Conservation (phyloP, 345 rosid genomes). For the Heritiera littoralis region DNA sequence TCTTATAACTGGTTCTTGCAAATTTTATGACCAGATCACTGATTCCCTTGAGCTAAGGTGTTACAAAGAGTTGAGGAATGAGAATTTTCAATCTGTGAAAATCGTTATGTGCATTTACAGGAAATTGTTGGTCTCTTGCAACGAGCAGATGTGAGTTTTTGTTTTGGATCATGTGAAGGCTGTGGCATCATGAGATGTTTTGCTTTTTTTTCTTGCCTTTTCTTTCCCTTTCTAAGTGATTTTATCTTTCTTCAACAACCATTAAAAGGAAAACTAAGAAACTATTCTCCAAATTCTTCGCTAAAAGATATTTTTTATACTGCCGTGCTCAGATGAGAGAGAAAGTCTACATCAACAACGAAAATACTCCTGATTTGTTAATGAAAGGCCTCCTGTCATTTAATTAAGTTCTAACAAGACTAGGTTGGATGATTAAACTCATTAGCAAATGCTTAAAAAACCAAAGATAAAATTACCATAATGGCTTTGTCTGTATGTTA, state of each 20-base stretch:
- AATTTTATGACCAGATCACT: conserved; percentile 65
- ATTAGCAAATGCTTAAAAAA: not conserved
- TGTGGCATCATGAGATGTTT: not conserved
- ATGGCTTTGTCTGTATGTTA: not conserved
- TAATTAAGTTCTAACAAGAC: not conserved
- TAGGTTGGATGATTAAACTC: not conserved
- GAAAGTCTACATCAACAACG: not conserved
- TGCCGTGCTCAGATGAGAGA: not conserved
- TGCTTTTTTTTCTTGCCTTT: not conserved
- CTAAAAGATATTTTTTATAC: not conserved
- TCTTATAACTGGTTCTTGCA: conserved; percentile 12
- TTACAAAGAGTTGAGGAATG: conserved; percentile 94
- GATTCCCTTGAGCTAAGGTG: conserved; percentile 89
- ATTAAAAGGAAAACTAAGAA: not conserved
- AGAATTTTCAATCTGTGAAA: conserved; percentile 76
- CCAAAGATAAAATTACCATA: not conserved
- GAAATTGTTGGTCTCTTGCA: conserved; percentile 78
- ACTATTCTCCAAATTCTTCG: not conserved
- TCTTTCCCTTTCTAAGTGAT: not conserved
- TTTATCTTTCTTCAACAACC: not conserved
- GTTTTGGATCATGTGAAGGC: not conserved
- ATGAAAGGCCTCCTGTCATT: not conserved
- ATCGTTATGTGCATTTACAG: conserved; percentile 85
- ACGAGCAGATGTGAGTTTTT: conserved; percentile 89
- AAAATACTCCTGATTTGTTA: not conserved